Evolutionary conservation across 768 basidiomycete genomes (phyloP).

Genomic region (Termitomyces sp.): DNA sequence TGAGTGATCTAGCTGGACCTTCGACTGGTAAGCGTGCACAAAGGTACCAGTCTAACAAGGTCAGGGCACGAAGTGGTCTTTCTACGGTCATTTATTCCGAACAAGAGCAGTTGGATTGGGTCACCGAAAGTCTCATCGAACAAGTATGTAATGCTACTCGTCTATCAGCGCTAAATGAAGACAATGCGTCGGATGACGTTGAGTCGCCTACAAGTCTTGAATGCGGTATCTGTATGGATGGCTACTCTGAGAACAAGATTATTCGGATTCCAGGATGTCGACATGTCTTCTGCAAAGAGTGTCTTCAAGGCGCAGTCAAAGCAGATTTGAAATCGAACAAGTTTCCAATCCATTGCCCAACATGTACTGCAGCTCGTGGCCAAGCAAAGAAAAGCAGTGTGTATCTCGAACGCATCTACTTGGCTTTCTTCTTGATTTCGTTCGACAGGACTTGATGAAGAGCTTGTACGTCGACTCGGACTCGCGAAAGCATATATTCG

Average conservation of each 20-base stretch:
- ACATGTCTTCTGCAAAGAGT: constrained; percentile 51
- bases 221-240: constrained; percentile 56
- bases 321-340: constrained; percentile 46
- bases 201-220: not conserved
- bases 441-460: constrained; percentile 31
- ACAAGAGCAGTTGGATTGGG: not conserved
- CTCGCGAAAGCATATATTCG: constrained; percentile 35
- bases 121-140: not conserved
- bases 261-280: constrained; percentile 26
- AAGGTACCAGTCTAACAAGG: not conserved
- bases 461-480: constrained; percentile 37
- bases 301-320: constrained; percentile 35
- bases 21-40: not conserved
- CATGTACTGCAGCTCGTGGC: constrained; percentile 32
- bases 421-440: constrained; percentile 8
- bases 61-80: not conserved
- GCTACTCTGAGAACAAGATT: constrained; percentile 17
- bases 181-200: not conserved
- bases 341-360: constrained; percentile 58
- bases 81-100: not conserved
- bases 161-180: not conserved
- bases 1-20: not conserved
- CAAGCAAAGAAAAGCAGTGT: not conserved
- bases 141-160: not conserved
- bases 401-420: not conserved